These are phyloP conservation scores for Fraxinus quadrangulata DNA, from an alignment of 257 asterid genomes.

Conservation along the genomic window DNA sequence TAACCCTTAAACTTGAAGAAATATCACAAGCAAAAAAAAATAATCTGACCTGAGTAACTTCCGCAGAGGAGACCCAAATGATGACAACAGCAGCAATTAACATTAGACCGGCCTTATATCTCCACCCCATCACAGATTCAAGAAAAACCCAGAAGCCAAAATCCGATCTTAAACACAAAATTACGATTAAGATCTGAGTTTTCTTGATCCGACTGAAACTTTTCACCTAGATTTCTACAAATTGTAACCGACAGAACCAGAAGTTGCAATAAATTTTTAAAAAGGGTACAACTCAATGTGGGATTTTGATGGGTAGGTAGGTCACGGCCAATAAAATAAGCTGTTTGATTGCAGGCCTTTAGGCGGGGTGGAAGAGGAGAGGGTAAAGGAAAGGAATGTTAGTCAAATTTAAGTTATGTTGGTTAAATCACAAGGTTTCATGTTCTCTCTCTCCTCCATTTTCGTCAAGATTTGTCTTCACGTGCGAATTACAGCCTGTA, in stretches of 20 bases:
- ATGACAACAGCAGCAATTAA: conserved; percentile 88
- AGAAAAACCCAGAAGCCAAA: conserved; percentile 44
- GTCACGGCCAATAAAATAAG: neutral
- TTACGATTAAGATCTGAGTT: conserved; percentile 42
- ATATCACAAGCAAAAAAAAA: neutral
- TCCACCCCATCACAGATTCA: conserved; percentile 75
- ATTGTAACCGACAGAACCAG: neutral
- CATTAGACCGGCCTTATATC: conserved; percentile 78
- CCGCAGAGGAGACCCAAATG: conserved; percentile 99
- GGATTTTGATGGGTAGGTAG: conserved; percentile 25
- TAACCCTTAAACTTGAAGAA: neutral
- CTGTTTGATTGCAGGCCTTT: conserved; percentile 1
- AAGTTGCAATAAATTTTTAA: conserved; percentile 2
- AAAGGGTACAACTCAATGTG: conserved; percentile 16
- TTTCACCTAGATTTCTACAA: conserved; percentile 14
- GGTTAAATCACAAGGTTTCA: neutral
- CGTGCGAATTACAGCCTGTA: neutral
- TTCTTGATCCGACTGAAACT: conserved; percentile 28
- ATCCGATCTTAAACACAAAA: conserved; percentile 28
- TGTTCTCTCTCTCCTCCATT: neutral
- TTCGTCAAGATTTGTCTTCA: neutral
- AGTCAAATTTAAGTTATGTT: neutral
- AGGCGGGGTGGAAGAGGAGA: neutral
- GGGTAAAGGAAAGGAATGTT: conserved; percentile 16
- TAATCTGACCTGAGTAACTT: conserved; percentile 85